Evolutionary conservation across 495 filamentous ascomycete species (phyloP).

Genomic region (Neurospora terricola): DNA sequence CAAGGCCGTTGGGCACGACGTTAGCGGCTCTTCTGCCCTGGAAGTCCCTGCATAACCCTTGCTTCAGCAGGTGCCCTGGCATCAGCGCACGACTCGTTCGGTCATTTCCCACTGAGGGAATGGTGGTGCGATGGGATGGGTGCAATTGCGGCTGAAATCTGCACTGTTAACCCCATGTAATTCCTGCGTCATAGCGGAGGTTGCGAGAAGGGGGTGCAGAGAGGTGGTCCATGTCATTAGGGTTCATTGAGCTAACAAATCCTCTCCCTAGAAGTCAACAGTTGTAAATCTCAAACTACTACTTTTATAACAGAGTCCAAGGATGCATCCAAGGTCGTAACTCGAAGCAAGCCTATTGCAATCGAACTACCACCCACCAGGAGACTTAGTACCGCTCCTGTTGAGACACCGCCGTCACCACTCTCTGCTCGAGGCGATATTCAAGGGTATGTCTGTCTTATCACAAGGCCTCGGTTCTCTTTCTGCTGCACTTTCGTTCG

Average conservation of each 20-base stretch:
- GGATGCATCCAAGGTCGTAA: neutral
- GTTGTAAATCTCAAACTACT: neutral
- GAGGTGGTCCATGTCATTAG: neutral
- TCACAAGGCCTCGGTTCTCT: neutral
- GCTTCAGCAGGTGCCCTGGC: neutral
- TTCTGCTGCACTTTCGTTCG: neutral
- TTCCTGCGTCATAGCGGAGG: neutral
- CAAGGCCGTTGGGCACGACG: neutral
- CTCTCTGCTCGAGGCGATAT: slow-evolving; percentile 42
- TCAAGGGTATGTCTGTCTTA: slow-evolving; percentile 30
- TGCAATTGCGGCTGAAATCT: neutral
- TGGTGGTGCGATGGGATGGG: neutral
- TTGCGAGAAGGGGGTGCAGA: neutral
- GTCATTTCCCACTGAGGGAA: neutral
- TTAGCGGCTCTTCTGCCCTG: neutral
- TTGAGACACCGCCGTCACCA: slow-evolving; percentile 31
- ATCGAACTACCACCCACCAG: slow-evolving; percentile 31
- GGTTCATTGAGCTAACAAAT: neutral
- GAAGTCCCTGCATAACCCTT: neutral
- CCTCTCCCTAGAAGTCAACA: neutral
- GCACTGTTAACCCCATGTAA: neutral
- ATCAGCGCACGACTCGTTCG: neutral
- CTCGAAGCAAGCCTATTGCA: slow-evolving; percentile 33
- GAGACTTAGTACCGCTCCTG: slow-evolving; percentile 20
- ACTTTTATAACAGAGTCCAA: neutral